Percentiles rank a stretch among this genome's conserved stretches.
Conservation (phyloP, 306 rosid genomes). For the Malus sylvestris region DNA sequence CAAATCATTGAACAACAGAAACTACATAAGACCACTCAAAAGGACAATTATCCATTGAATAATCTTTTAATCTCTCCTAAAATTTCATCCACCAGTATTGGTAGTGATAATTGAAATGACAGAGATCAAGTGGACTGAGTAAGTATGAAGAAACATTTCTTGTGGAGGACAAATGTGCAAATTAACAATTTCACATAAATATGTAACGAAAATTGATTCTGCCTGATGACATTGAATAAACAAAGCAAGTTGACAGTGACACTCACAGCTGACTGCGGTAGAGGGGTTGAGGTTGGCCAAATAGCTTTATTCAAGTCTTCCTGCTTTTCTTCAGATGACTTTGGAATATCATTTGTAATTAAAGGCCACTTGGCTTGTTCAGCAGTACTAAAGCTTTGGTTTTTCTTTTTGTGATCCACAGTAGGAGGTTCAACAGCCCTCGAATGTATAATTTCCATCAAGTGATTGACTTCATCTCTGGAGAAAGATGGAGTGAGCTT, state of each 20-base stretch:
- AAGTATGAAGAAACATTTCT: not conserved
- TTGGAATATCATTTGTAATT: constrained; percentile 20
- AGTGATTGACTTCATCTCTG: constrained; percentile 63
- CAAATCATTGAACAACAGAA: not conserved
- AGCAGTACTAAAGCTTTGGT: constrained; percentile 11
- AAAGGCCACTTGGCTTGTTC: constrained; percentile 32
- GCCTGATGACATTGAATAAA: not conserved
- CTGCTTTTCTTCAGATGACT: constrained; percentile 31
- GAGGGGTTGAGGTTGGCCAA: constrained; percentile 51
- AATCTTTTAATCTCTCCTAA: not conserved
- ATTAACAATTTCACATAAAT: not conserved
- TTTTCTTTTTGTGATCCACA: constrained; percentile 29
- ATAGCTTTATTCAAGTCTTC: constrained; percentile 31
- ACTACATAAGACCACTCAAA: not conserved
- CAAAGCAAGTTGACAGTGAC: constrained; percentile 11
- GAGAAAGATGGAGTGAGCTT: constrained; percentile 8
- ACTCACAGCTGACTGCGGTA: constrained; percentile 44
- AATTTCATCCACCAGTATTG: not conserved
- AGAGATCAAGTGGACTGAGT: not conserved
- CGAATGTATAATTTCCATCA: constrained; percentile 61
- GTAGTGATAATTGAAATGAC: not conserved
- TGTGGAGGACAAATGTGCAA: not conserved
- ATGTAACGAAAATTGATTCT: constrained; percentile 1
- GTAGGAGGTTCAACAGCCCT: constrained; percentile 47
- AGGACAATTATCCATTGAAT: not conserved